These are phyloP conservation scores for Nothomitra cinnamomea DNA, from an alignment of 2,329 filamentous ascomycete genomes.

Conservation along the genomic window DNA sequence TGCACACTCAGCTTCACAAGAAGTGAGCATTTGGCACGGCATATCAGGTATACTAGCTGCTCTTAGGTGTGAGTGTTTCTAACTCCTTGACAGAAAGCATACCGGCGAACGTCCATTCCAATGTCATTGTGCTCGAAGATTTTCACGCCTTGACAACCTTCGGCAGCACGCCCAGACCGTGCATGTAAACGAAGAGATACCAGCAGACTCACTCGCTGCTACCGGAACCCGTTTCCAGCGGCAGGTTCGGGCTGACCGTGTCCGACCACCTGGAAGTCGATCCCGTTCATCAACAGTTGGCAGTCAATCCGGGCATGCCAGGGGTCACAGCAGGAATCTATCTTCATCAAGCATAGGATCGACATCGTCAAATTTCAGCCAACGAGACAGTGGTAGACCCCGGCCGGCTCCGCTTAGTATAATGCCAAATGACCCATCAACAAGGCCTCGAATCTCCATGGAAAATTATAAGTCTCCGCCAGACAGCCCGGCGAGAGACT, in stretches of 20 bases:
- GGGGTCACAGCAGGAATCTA: slow-evolving; percentile 70
- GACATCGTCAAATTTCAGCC: slow-evolving; percentile 41
- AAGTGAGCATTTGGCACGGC: slow-evolving; percentile 85
- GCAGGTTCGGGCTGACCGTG: slow-evolving; percentile 75
- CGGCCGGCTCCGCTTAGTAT: slow-evolving; percentile 60
- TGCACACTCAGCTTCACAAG: slow-evolving; percentile 90
- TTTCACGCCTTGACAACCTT: slow-evolving; percentile 86
- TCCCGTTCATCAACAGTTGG: slow-evolving; percentile 63
- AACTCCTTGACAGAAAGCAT: slow-evolving; percentile 52
- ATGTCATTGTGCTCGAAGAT: slow-evolving; percentile 84
- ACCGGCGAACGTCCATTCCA: slow-evolving; percentile 94
- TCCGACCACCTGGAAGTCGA: slow-evolving; percentile 54
- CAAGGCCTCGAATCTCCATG: slow-evolving; percentile 44
- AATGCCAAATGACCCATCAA: slow-evolving; percentile 53
- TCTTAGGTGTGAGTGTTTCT: not conserved
- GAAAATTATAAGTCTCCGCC: slow-evolving; percentile 48
- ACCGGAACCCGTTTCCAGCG: slow-evolving; percentile 84
- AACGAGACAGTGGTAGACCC: slow-evolving; percentile 49
- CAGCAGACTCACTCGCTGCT: slow-evolving; percentile 79
- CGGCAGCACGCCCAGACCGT: slow-evolving; percentile 96
- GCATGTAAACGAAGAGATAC: slow-evolving; percentile 94
- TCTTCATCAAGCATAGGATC: slow-evolving; percentile 79
- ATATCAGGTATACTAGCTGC: slow-evolving; percentile 53
- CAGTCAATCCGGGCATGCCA: slow-evolving; percentile 51
- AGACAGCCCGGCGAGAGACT: slow-evolving; percentile 37